phyloP scores from a whole-genome alignment of 2,329 filamentous ascomycete genomes.

The Hirsutella thompsonii region DNA sequence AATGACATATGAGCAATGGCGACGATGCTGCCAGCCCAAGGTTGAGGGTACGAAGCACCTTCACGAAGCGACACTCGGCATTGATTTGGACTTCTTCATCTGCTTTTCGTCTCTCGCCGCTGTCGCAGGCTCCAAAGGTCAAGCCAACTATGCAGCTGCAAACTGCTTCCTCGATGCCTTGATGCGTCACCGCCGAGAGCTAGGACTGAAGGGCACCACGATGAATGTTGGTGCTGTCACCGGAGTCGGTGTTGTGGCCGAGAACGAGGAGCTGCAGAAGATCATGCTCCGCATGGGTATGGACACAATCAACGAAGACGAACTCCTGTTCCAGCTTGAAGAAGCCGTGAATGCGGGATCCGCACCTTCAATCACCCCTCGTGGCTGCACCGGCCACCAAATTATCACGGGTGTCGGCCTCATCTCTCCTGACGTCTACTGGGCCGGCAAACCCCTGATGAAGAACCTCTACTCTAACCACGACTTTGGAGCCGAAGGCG shows the following conservation, averaged over 20 bases:
- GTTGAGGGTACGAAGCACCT: constrained; percentile 20
- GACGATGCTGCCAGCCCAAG: constrained; percentile 15
- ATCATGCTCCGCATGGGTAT: constrained; percentile 8
- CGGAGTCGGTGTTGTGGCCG: constrained; percentile 9
- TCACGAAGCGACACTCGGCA: constrained; percentile 11
- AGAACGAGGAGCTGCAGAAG: constrained; percentile 7
- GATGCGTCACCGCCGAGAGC: constrained; percentile 13
- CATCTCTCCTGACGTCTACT: constrained; percentile 11
- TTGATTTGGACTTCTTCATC: constrained; percentile 17
- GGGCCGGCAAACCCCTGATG: constrained; percentile 11
- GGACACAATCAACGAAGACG: constrained; percentile 9
- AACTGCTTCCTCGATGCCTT: constrained; percentile 22
- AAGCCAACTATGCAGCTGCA: constrained; percentile 23
- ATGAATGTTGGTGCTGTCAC: constrained; percentile 22
- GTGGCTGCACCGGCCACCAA: constrained; percentile 10
- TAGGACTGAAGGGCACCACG: constrained; percentile 16
- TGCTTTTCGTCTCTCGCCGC: constrained; percentile 14
- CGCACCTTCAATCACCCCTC: constrained; percentile 2
- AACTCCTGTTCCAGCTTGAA: constrained; percentile 11
- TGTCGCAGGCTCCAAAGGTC: constrained; percentile 14
- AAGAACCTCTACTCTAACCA: constrained; percentile 12
- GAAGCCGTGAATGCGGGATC: constrained; percentile 8
- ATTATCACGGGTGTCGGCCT: constrained; percentile 12
- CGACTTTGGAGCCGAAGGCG: constrained; percentile 7
- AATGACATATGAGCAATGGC: constrained; percentile 15